These are phyloP conservation scores for Beta vulgaris DNA, from an alignment of 148 eudicot species.

Conservation along the genomic window DNA sequence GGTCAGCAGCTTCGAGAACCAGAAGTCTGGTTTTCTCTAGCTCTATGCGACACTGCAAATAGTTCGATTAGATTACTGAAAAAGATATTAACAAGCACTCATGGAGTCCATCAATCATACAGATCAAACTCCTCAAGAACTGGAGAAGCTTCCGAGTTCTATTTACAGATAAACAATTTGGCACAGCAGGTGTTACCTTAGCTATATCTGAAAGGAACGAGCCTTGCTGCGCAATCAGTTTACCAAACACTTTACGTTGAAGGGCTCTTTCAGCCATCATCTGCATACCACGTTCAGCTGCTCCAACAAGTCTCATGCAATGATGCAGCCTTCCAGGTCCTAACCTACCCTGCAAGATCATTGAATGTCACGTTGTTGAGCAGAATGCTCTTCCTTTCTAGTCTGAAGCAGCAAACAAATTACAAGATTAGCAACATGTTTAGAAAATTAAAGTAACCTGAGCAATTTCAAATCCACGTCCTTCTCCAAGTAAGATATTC, in stretches of 20 bases:
- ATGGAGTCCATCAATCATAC: not conserved
- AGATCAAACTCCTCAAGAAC: not conserved
- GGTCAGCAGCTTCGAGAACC: slow-evolving; percentile 94
- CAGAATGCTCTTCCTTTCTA: not conserved
- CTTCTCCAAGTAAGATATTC: slow-evolving; percentile 90
- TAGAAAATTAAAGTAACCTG: slow-evolving; percentile 48
- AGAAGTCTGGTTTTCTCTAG: slow-evolving; percentile 78
- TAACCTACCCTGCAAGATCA: slow-evolving; percentile 68
- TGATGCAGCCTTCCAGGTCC: slow-evolving; percentile 99
- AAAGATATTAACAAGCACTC: not conserved
- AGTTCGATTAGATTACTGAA: not conserved
- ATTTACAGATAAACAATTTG: not conserved
- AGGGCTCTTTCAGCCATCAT: slow-evolving; percentile 87
- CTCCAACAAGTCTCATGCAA: slow-evolving; percentile 92
- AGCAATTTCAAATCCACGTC: slow-evolving; percentile 96
- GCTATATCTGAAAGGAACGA: slow-evolving; percentile 90
- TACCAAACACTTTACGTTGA: slow-evolving; percentile 80
- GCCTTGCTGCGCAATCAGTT: slow-evolving; percentile 89
- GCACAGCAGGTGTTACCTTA: slow-evolving; percentile 42
- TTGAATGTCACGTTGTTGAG: not conserved
- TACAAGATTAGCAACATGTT: not conserved
- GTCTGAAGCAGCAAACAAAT: not conserved
- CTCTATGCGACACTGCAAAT: slow-evolving; percentile 79
- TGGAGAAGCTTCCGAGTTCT: not conserved
- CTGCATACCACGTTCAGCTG: slow-evolving; percentile 98